phyloP scores from a whole-genome alignment of 179 eudicot species.

The Camellia oleifera region DNA sequence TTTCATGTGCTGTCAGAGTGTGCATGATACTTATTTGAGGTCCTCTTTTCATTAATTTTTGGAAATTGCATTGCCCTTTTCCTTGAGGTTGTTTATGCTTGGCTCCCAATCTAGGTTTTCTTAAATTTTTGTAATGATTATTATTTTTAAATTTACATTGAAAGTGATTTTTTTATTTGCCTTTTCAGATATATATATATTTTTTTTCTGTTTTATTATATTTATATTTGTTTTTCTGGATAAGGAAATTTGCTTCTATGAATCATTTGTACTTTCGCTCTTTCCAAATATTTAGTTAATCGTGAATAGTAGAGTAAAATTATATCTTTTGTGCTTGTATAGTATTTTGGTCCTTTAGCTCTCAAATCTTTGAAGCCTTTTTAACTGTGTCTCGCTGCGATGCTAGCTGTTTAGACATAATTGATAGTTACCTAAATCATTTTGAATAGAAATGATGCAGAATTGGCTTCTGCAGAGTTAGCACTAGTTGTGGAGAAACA shows the following conservation, averaged over 20 bases:
- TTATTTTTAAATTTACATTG: no score
- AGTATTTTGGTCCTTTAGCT: no score
- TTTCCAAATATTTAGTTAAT: background rate
- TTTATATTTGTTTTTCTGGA: background rate
- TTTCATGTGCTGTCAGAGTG: background rate
- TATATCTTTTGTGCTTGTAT: no score
- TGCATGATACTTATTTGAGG: slow-evolving; percentile 1
- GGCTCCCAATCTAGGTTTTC: background rate
- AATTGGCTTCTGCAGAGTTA: slow-evolving; percentile 95
- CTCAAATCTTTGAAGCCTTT: background rate
- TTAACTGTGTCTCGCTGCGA: background rate
- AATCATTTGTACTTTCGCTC: background rate
- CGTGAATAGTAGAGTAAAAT: no score
- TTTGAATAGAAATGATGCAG: slow-evolving; percentile 87
- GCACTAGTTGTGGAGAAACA: slow-evolving; percentile 88
- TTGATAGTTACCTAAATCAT: slow-evolving; percentile 3
- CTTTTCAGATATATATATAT: background rate
- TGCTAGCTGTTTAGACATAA: background rate
- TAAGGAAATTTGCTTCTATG: background rate
- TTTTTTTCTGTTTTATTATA: background rate
- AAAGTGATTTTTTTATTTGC: no score
- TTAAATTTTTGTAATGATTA: no score
- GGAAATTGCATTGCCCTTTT: background rate
- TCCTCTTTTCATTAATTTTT: background rate
- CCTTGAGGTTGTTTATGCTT: background rate